Base-by-base conservation (phyloP, 306 rosid species). In the Prunus campanulata region DNA sequence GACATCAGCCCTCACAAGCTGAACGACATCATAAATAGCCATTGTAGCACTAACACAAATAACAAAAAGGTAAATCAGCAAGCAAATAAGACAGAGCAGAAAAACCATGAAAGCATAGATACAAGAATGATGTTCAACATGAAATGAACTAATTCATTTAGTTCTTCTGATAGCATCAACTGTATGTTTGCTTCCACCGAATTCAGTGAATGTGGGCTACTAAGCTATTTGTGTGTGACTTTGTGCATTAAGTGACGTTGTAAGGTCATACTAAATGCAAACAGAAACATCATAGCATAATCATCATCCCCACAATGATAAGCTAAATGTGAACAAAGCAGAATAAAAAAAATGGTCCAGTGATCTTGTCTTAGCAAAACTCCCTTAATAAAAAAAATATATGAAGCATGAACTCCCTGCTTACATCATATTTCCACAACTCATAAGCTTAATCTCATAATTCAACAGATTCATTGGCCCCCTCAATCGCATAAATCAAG, bases 1-100 rank as follows among this genome's bases (percentile, higher is more conserved):
- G 77, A 95, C 93, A 79, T 92, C 97, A 8, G 97, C 97, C 88
- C 99, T 90, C 87, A 95, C 97, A n/a, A 95, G 97, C 87, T 89
- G 91, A 74, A 95, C 85, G 0, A 89, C 96, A 3, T 95, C 99
- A 46, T 78, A 92, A 84, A 95, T 95, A 48, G 96, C 99, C 99
- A 95, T 84, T 55, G 99, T 90, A 68, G 97, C 93, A 70, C 99
- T 92, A 80, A 48, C 19, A 80, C 50, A 74, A 51, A 73, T 14
- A 77, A 79, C 71, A 86, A 14, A 74, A 82, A 71, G 77, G 65
- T 32, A 83, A 71, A 85, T 86, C 65, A 84, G 90, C 67, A 3
- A 59, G 60, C 4, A 24, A 46, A 69, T 3, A 14, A 35, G 25
- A 67, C 25, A 51, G 64, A 22, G 71, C 19, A 12, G 49, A 10